Evolutionary conservation across 495 filamentous ascomycete species (phyloP), one percentile per base, ranked within the genome.

Genomic region (Hypoxylon rickii): DNA sequence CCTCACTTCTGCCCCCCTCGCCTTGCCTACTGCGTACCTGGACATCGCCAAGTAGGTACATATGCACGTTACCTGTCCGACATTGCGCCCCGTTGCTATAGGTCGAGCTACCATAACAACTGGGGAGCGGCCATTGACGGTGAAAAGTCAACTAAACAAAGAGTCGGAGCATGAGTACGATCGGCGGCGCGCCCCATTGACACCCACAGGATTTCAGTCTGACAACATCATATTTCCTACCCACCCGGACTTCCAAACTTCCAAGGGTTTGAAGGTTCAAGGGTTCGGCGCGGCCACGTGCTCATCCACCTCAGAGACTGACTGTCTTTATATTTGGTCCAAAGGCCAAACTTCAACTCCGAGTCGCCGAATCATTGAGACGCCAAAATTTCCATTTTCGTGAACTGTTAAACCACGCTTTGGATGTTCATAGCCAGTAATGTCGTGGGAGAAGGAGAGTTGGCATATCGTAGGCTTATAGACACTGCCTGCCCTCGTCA

Each of bases 401-500:
- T 51, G 37, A 43, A 24, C 16, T 51, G 29, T 12, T 13, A 10
- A 42, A 39, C 48, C 45, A n/a, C n/a, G 8, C 26, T 20, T 37
- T 56, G 37, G 52, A 56, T 52, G 46, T 44, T 51, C 29, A 19
- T 22, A 19, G 50, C 47, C 26, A 64, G 64, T 62, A 48, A 61
- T 65, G 51, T 54, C 41, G 58, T 63, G 63, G 45, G 48, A 64
- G 58, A 32, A 66, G 37, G 51, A 58, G 63, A 43, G 36, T 22
- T 22, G 39, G 50, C 34, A 55, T 38, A 34, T 56, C 61, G 61
- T 63, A 50, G 65, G 51, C 68, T 61, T 55, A 64, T 65, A 55
- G 52, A 63, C 24, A 55, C 57, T 43, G 50, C 61, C 53, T 53
- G n/a, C n/a, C n/a, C 55, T 59, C 64, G 36, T 62, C 67, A 66